These are phyloP conservation scores for Echeveria elegans DNA, from an alignment of 164 flowering plant genomes.

Conservation along the genomic window DNA sequence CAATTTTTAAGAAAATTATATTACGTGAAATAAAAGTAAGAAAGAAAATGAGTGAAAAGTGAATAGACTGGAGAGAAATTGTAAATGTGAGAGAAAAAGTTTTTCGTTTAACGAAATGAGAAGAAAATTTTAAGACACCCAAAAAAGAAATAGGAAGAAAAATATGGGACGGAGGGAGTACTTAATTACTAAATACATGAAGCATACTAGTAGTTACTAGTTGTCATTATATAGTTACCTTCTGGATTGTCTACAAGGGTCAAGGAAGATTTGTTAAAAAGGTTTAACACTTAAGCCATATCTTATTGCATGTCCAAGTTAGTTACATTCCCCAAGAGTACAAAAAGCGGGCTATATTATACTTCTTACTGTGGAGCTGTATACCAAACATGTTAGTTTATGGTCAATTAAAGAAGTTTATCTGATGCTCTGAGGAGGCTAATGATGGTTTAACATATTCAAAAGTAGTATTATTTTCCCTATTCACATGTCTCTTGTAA, in stretches of 20 bases:
- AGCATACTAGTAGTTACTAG: not conserved
- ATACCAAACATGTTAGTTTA: not conserved
- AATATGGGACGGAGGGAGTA: too few species aligned
- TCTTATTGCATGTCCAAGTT: not conserved
- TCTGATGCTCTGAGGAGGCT: not conserved
- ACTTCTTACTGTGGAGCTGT: not conserved
- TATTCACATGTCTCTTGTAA: too few species aligned
- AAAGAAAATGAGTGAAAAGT: too few species aligned
- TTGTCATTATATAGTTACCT: not conserved
- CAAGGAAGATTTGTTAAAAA: not conserved
- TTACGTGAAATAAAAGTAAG: too few species aligned
- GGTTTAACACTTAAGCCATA: not conserved
- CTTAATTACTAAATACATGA: not conserved
- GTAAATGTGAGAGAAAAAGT: too few species aligned
- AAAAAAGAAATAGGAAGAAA: too few species aligned
- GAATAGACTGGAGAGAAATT: too few species aligned
- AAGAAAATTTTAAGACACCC: too few species aligned
- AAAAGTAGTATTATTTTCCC: too few species aligned
- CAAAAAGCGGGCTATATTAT: not conserved
- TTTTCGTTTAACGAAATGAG: too few species aligned
- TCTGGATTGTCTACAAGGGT: too few species aligned
- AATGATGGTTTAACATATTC: not conserved
- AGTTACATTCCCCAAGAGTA: not conserved
- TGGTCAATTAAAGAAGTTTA: not conserved
- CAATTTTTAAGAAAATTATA: too few species aligned